Conservation (phyloP, 805 yeast species). For the Teunomyces kruisii region DNA sequence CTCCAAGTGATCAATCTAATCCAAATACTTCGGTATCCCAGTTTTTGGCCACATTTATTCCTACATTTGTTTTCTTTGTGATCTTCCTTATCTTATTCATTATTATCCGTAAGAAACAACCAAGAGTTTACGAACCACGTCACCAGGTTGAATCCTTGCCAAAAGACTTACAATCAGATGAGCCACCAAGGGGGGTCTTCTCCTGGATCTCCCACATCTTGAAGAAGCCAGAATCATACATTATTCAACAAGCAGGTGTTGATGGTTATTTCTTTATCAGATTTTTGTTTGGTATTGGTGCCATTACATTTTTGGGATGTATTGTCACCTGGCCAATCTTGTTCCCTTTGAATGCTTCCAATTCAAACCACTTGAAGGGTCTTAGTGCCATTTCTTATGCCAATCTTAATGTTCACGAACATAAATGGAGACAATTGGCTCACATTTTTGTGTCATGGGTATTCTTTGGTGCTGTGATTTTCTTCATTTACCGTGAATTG, state of each 20-base stretch:
- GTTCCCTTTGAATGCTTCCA: constrained; percentile 73
- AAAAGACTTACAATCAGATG: constrained; percentile 42
- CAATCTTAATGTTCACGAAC: constrained; percentile 43
- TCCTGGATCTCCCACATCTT: constrained; percentile 56
- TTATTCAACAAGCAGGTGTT: constrained; percentile 67
- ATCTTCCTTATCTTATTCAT: constrained; percentile 43
- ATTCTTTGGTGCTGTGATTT: constrained; percentile 64
- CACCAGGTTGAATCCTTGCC: constrained; percentile 46
- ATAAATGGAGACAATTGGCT: constrained; percentile 68
- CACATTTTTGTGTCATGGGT: constrained; percentile 77
- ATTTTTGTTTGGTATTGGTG: constrained; percentile 55
- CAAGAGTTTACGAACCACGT: constrained; percentile 56
- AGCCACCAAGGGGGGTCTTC: constrained; percentile 44
- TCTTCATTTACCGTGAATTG: constrained; percentile 70
- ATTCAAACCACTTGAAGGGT: constrained; percentile 55
- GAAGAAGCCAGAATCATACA: constrained; percentile 55
- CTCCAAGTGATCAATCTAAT: constrained; percentile 1
- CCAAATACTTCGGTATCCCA: constrained; percentile 45
- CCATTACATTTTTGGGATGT: constrained; percentile 53
- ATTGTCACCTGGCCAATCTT: constrained; percentile 64
- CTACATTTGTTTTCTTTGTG: constrained; percentile 42
- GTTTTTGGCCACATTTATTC: constrained; percentile 48
- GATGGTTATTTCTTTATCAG: constrained; percentile 79
- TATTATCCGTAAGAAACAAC: constrained; percentile 40
- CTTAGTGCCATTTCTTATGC: constrained; percentile 65